These are phyloP conservation scores for Cucurbita argyrosperma DNA, from an alignment of 306 rosid genomes.

Conservation along the genomic window DNA sequence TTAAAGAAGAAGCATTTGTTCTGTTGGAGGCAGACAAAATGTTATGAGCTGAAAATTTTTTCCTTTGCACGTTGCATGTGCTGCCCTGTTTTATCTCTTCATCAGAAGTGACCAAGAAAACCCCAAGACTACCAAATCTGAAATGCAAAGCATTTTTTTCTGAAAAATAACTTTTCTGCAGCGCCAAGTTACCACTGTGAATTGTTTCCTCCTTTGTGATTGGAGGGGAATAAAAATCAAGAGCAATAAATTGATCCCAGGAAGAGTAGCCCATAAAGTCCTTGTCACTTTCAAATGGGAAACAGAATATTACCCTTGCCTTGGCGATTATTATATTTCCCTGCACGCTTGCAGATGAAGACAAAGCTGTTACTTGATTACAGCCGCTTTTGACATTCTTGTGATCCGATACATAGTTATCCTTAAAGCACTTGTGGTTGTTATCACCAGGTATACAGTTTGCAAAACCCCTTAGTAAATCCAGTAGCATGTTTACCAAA, in stretches of 20 bases:
- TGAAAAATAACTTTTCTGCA: constrained; percentile 33
- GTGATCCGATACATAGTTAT: constrained; percentile 19
- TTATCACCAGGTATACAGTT: constrained; percentile 25
- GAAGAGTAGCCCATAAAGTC: constrained; percentile 26
- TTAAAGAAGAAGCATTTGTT: constrained; percentile 39
- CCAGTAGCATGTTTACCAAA: constrained; percentile 25
- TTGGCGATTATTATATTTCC: constrained; percentile 52
- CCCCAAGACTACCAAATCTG: constrained; percentile 38
- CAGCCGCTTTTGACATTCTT: constrained; percentile 25
- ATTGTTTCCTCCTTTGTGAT: constrained; percentile 18
- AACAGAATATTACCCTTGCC: constrained; percentile 76
- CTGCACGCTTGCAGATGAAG: constrained; percentile 32
- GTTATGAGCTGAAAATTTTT: constrained; percentile 33
- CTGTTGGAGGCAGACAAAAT: constrained; percentile 40
- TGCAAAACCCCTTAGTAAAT: constrained; percentile 35
- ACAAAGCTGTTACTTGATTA: constrained; percentile 27
- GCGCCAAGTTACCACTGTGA: constrained; percentile 20
- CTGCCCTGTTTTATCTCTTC: constrained; percentile 15
- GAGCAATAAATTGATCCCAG: constrained; percentile 63
- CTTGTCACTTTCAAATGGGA: constrained; percentile 38
- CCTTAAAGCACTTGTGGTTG: constrained; percentile 16
- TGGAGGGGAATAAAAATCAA: constrained; percentile 46
- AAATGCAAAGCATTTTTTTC: constrained; percentile 42
- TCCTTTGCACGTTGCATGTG: constrained; percentile 22
- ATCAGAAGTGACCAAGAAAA: constrained; percentile 40